A percentile compares a stretch with the other conserved stretches of the same genome.
Evolutionary conservation across 306 rosid genomes (phyloP).

Genomic region (Trifolium subterraneum): DNA sequence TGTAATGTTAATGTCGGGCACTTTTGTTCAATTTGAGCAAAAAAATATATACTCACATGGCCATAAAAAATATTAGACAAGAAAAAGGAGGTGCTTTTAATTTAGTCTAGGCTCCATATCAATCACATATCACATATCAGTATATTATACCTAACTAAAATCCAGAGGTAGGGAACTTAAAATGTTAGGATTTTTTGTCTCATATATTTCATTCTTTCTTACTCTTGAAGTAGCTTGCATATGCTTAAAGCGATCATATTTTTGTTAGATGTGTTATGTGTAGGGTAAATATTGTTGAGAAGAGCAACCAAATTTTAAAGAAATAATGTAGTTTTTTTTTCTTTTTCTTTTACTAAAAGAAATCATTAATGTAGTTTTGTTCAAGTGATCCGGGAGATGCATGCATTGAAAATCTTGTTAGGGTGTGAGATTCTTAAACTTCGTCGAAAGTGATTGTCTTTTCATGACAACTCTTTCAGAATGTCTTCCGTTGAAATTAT

Average conservation of each 20-base stretch:
- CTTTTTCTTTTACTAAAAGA: no score
- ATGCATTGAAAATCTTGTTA: no score
- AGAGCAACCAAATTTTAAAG: no score
- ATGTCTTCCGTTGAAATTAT: no score
- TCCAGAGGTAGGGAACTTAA: constrained; percentile 30
- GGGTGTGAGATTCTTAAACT: no score
- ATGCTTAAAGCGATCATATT: neutral
- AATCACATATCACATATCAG: constrained; percentile 44
- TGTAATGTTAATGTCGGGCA: constrained; percentile 40
- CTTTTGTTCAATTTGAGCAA: constrained; percentile 35
- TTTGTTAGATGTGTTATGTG: neutral
- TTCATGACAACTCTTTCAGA: no score
- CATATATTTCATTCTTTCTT: constrained; percentile 2
- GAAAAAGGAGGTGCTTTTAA: constrained; percentile 25
- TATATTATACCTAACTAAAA: constrained; percentile 43
- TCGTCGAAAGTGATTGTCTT: no score
- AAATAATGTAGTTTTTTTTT: no score
- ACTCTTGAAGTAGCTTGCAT: constrained; percentile 9
- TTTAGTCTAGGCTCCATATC: constrained; percentile 44
- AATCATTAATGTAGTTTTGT: no score
- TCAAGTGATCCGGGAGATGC: no score
- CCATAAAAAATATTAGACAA: constrained; percentile 35
- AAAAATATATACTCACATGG: constrained; percentile 47
- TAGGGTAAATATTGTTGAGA: no score
- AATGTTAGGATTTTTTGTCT: constrained; percentile 45